Evolutionary conservation across 2,329 filamentous ascomycete species (phyloP).

Genomic region (Magnaporthiopsis incrustans): DNA sequence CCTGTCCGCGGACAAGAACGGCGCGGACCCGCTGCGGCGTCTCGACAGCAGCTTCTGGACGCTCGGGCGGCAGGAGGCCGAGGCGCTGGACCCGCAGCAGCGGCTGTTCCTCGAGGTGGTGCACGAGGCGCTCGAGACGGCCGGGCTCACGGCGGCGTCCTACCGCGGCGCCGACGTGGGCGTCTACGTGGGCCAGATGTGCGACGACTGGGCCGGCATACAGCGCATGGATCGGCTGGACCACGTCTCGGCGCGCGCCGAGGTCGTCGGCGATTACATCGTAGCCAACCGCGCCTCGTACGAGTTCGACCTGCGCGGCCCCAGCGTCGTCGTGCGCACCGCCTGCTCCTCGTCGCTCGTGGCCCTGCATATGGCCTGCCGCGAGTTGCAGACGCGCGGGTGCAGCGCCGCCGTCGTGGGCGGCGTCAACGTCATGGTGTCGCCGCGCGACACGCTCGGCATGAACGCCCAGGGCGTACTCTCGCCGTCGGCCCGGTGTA

Average conservation of each 20-base stretch:
- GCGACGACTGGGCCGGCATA: conserved; percentile 14
- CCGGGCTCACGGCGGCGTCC: conserved; percentile 11
- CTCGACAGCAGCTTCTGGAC: conserved; percentile 25
- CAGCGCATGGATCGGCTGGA: background rate
- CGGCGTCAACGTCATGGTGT: conserved; percentile 27
- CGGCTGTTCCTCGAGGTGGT: conserved; percentile 10
- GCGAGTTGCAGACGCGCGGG: conserved; percentile 19
- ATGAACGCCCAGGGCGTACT: conserved; percentile 28
- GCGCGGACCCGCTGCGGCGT: conserved; percentile 16
- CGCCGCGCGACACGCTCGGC: conserved; percentile 20
- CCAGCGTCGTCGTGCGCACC: conserved; percentile 29
- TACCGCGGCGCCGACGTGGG: conserved; percentile 15
- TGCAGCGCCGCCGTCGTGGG: conserved; percentile 25
- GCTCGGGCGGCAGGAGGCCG: conserved; percentile 20
- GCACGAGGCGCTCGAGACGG: conserved; percentile 14
- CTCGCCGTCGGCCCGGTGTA: conserved; percentile 22
- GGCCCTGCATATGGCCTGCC: conserved; percentile 28
- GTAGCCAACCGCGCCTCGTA: conserved; percentile 25
- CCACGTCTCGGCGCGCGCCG: background rate
- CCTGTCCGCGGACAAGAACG: conserved; percentile 12
- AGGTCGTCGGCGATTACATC: conserved; percentile 35
- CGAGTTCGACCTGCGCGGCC: conserved; percentile 24
- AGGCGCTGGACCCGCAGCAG: conserved; percentile 19
- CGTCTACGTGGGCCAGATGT: conserved; percentile 15
- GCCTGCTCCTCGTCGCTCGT: conserved; percentile 31